Evolutionary conservation across 2,329 filamentous ascomycete species (phyloP).

Genomic region (Cladorrhinum sp.): DNA sequence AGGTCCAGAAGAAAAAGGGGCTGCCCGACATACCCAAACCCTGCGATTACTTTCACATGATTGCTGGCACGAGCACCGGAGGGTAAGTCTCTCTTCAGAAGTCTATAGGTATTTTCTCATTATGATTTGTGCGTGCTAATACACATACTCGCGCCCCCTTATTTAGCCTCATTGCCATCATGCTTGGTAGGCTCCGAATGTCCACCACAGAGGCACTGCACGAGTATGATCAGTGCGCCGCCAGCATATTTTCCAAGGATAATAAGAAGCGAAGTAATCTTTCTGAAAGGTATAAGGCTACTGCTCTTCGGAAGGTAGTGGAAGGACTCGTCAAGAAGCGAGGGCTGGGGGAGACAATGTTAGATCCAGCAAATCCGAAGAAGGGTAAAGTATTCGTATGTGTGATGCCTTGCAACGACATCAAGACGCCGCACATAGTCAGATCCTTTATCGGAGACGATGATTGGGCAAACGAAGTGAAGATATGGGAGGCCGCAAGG

Average conservation of each 20-base stretch:
- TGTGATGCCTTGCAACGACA: conserved; percentile 20
- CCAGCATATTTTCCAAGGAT: conserved; percentile 35
- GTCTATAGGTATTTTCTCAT: too few species aligned
- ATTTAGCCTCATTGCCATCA: conserved; percentile 47
- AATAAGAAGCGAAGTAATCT: conserved; percentile 25
- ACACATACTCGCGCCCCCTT: too few species aligned
- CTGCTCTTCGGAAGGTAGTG: conserved; percentile 33
- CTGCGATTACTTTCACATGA: conserved; percentile 40
- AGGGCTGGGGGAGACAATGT: conserved; percentile 23
- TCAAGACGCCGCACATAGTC: conserved; percentile 15
- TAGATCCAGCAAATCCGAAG: conserved; percentile 11
- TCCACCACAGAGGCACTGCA: conserved; percentile 41
- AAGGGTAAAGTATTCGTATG: conserved; percentile 32
- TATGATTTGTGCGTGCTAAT: too few species aligned
- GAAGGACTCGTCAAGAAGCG: conserved; percentile 24
- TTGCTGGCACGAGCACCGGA: conserved; percentile 39
- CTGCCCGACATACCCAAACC: conserved; percentile 31
- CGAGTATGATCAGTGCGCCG: conserved; percentile 39
- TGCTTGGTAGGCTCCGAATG: conserved; percentile 46
- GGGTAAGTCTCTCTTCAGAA: conserved; percentile 32
- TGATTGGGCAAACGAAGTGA: conserved; percentile 25
- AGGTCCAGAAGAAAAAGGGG: conserved; percentile 25
- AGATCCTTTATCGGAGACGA: conserved; percentile 25
- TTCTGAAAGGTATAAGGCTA: conserved; percentile 31
- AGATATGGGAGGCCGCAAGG: conserved; percentile 43